A percentile compares a stretch with the other conserved stretches of the same genome.
Evolutionary conservation across 208 protist species (phyloP).

Genomic region (Sergeia podlipaevii): DNA sequence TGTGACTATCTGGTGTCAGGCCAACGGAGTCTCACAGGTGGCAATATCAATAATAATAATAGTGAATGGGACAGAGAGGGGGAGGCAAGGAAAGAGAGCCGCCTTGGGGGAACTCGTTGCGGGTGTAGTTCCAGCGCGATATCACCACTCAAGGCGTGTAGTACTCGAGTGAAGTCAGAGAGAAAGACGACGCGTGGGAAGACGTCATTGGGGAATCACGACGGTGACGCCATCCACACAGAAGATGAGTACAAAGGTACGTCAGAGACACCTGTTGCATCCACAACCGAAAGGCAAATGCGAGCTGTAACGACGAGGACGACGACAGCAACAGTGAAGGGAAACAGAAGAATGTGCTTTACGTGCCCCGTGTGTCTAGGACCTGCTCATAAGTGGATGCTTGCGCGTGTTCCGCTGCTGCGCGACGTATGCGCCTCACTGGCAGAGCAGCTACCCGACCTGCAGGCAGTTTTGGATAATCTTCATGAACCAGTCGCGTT

Average conservation of each 20-base stretch:
- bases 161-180: no score
- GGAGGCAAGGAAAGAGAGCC: background rate
- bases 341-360: conserved; percentile 19
- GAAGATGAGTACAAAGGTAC: no score
- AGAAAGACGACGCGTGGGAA: no score
- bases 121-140: background rate
- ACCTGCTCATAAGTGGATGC: conserved; percentile 70
- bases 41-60: background rate
- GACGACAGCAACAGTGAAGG: background rate
- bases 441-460: conserved; percentile 4
- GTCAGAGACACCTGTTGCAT: background rate
- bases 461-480: conserved; percentile 17
- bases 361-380: conserved; percentile 58
- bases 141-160: no score
- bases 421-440: conserved; percentile 29
- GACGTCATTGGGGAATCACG: background rate
- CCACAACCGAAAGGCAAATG: background rate
- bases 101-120: background rate
- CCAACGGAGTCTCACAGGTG: background rate
- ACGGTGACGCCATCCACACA: no score
- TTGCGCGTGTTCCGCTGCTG: conserved; percentile 42
- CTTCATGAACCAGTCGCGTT: background rate
- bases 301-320: background rate
- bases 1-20: conserved; percentile 8
- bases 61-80: background rate